Base-by-base conservation (phyloP, 192 early-diverging fungal genomes). In the Backusella parvicylindrica region DNA sequence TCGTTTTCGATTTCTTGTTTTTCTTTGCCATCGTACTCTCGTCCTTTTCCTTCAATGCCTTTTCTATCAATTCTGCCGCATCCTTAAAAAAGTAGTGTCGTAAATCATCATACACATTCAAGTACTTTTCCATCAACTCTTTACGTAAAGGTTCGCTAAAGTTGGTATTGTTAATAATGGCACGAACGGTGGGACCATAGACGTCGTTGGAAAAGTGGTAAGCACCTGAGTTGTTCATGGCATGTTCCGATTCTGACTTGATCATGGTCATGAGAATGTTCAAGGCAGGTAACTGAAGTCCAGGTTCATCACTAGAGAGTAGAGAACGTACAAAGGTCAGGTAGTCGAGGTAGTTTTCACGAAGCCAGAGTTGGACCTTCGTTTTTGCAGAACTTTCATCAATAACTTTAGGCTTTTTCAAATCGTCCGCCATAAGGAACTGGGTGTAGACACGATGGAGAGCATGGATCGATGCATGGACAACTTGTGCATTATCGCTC, bases 61-160 rank as follows among this genome's bases (percentile, higher is more conserved):
- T 15, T 35, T 69, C 67, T 11, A 79, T 74, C 32, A 79, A 63
- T 3, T 74, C 73, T n/a, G 81, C 76, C 6, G 89, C 72, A 75
- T 90, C 82, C 78, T 91, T 92, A 79, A 88, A 90, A 78, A 96
- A 96, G 80, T 95, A 95, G 74, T 89, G 88, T 75, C 94, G 87
- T 49, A 97, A 79, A 76, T 99, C 97, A 75, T 94, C 94, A 80
- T 94, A 96, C 8, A 80, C 76, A 79, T 92, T 93, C 38, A 96
- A 73, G 69, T 91, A 90, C 43, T 90, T 89, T 63, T 91, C 89
- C 1, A 90, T 81, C 28, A 96, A 81, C 69, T 87, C 83, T 13
- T 84, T 86, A 50, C 87, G 64, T 36, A 97, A 66, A 12, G 87
- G 90, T 28, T 92, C 85, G 40, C 79, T 89, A 33, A 91, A 86